Base-by-base conservation (phyloP, 495 filamentous ascomycete genomes). In the Penicillium roqueforti region DNA sequence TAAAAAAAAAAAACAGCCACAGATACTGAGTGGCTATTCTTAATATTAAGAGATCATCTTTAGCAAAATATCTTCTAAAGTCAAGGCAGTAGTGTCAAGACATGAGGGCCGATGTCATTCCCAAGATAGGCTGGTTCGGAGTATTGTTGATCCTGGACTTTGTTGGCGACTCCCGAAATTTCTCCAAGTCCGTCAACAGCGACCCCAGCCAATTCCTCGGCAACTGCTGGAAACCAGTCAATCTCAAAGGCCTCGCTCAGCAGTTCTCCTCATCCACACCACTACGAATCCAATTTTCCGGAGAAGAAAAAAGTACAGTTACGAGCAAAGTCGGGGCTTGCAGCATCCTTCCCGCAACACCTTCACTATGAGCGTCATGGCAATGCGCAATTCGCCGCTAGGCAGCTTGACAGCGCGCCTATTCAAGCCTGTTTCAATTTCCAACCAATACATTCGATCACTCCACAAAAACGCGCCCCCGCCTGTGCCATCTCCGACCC, bases 401-500 rank as follows among this genome's bases (percentile, higher is more conserved):
- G 58, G 62, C 51, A 38, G 56, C 29, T 54, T 73, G 13, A 53
- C 70, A 44, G 57, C 55, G 23, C 60, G 68, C 44, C 49, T 69
- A 18, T 49, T 69, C 34, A 62, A 62, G 18, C 58, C 62, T 13
- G 45, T 66, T 25, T 55, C 53, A 9, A 53, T 68, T 23, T 61
- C 65, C 41, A 60, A 54, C 31, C 66, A 70, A 65, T 69, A 59
- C 45, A 52, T 72, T 32, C 70, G 73, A 51, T 60, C 58, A 11
- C 51, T 76, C 20, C 69, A 74, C 51, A 64, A 67, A 42, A 65
- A 64, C 6, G 20, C 46, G 0, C 16, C 53, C 9, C 58, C 60
- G n/a, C 48, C 66, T 3, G 74, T 92, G 43, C 92, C 92, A 3
- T 50, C 73, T 8, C 83, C 89, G 4, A 97, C 86, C 8, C 85